phyloP scores from a whole-genome alignment of 108 stramenopile genomes.

The Aurantiochytrium sp. region DNA sequence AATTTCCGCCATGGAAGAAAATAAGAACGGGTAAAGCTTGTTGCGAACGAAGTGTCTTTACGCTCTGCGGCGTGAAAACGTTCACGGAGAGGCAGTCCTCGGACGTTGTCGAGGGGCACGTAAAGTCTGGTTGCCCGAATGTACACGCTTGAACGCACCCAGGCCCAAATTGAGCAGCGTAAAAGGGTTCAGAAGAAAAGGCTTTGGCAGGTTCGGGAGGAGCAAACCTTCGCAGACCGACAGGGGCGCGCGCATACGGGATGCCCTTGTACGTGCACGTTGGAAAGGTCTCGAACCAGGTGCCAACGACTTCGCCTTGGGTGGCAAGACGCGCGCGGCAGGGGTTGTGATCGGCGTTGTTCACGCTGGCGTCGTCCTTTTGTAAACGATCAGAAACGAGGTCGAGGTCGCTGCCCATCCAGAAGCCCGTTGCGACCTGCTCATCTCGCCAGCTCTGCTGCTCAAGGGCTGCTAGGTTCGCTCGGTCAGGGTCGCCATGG shows the following conservation, averaged over 20 bases:
- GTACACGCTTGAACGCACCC: neutral
- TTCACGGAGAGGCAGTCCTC: constrained; percentile 53
- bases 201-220: neutral
- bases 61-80: constrained; percentile 36
- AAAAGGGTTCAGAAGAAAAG: neutral
- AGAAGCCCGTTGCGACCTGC: no score
- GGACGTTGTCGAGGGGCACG: neutral
- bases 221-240: neutral
- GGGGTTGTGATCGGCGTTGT: no score
- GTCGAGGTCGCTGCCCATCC: no score
- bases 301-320: neutral
- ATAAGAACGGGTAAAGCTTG: constrained; percentile 31
- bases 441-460: no score
- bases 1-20: constrained; percentile 36
- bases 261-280: constrained; percentile 7
- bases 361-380: no score
- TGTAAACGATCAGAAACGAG: no score
- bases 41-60: neutral
- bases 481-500: no score
- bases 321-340: neutral
- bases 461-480: no score
- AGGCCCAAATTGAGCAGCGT: neutral
- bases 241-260: constrained; percentile 17
- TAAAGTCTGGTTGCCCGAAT: neutral
- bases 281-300: neutral